phyloP scores from a whole-genome alignment of 2,329 filamentous ascomycete genomes.

The Arthroderma sp. region DNA sequence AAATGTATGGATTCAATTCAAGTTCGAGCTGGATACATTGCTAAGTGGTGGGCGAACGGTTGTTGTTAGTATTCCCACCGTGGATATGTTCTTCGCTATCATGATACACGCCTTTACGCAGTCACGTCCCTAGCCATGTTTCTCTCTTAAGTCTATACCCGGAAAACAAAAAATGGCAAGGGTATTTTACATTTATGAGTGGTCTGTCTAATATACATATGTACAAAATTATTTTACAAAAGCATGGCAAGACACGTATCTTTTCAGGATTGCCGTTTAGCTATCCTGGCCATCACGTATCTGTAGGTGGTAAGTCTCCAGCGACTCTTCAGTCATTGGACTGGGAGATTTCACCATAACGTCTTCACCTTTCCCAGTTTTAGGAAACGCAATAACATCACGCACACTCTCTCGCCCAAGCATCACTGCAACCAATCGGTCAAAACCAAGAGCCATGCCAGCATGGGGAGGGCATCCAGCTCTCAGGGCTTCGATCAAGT shows the following conservation, averaged over 20 bases:
- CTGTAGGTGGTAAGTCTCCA: slow-evolving; percentile 46
- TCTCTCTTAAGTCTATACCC: too few relatives aligned
- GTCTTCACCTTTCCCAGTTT: slow-evolving; percentile 83
- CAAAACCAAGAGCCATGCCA: slow-evolving; percentile 84
- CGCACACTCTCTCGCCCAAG: slow-evolving; percentile 62
- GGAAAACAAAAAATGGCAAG: too few relatives aligned
- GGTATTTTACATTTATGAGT: too few relatives aligned
- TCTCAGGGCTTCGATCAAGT: slow-evolving; percentile 67
- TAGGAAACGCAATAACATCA: slow-evolving; percentile 95
- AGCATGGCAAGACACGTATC: slow-evolving; percentile 8
- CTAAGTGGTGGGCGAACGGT: too few relatives aligned
- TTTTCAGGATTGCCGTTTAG: slow-evolving; percentile 17
- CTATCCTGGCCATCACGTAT: slow-evolving; percentile 17
- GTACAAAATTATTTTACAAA: too few relatives aligned
- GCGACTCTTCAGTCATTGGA: slow-evolving; percentile 46
- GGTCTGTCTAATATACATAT: too few relatives aligned
- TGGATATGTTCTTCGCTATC: too few relatives aligned
- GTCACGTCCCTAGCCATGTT: too few relatives aligned
- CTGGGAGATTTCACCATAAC: slow-evolving; percentile 67
- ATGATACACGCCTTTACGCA: too few relatives aligned
- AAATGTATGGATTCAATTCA: too few relatives aligned
- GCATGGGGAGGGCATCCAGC: slow-evolving; percentile 90
- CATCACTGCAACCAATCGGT: slow-evolving; percentile 70
- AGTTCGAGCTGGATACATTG: too few relatives aligned
- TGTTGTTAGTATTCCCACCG: too few relatives aligned